Percentiles rank a stretch among this genome's conserved stretches.
Conservation (phyloP, 1,139 yeast species). For the Candida albicans region DNA sequence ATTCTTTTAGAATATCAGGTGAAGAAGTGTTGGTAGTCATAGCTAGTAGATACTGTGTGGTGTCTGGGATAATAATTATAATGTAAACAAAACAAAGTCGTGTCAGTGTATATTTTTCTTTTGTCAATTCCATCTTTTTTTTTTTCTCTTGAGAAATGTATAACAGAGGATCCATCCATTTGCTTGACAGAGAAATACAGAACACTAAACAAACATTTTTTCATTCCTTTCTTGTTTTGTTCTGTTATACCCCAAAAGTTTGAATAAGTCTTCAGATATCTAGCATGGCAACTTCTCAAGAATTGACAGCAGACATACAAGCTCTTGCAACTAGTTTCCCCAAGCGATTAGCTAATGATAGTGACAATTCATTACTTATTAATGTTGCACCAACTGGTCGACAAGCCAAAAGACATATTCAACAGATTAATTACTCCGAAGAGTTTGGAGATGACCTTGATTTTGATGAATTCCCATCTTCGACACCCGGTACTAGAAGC, state of each 20-base stretch:
- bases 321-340: slow-evolving; percentile 71
- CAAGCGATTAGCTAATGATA: slow-evolving; percentile 33
- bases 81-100: background rate
- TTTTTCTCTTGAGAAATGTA: too few relatives aligned
- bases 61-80: too few relatives aligned
- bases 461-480: slow-evolving; percentile 52
- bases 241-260: too few relatives aligned
- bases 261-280: too few relatives aligned
- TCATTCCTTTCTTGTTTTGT: too few relatives aligned
- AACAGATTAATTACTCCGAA: slow-evolving; percentile 83
- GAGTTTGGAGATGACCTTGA: slow-evolving; percentile 65
- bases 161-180: too few relatives aligned
- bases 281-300: slow-evolving; percentile 16
- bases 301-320: slow-evolving; percentile 56
- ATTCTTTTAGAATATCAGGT: slow-evolving; percentile 12
- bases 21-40: slow-evolving; percentile 7
- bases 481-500: slow-evolving; percentile 7
- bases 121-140: too few relatives aligned
- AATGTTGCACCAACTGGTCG: slow-evolving; percentile 72
- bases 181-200: too few relatives aligned
- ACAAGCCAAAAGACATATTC: slow-evolving; percentile 71
- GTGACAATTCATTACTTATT: slow-evolving; percentile 60
- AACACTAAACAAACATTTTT: too few relatives aligned
- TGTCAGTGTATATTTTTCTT: background rate
- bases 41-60: too few relatives aligned